Evolutionary conservation across 2,329 filamentous ascomycete genomes (phyloP).

Genomic region (Pseudocercospora musae): DNA sequence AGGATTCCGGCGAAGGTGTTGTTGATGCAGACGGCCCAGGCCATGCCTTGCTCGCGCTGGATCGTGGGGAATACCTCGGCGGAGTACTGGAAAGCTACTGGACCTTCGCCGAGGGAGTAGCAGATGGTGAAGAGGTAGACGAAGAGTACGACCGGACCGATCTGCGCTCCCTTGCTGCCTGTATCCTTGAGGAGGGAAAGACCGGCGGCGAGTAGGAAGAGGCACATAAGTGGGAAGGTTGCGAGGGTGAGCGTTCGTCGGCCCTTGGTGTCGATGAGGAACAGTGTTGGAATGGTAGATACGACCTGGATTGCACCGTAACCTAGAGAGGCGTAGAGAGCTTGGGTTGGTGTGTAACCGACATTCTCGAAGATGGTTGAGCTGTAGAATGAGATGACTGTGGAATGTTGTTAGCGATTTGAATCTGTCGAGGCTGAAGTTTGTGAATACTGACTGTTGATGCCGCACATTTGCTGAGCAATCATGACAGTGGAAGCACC

Average conservation of each 20-base stretch:
- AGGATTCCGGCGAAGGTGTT: conserved; percentile 44
- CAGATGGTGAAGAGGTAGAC: conserved; percentile 53
- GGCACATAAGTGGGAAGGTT: conserved; percentile 48
- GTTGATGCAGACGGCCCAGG: conserved; percentile 58
- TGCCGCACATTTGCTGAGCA: conserved; percentile 37
- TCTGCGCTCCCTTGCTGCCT: conserved; percentile 30
- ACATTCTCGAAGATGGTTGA: conserved; percentile 38
- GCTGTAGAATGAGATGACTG: conserved; percentile 39
- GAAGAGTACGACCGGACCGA: conserved; percentile 40
- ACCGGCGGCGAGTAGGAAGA: conserved; percentile 51
- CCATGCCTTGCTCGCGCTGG: conserved; percentile 43
- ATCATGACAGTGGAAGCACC: conserved; percentile 37
- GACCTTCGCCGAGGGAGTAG: conserved; percentile 47
- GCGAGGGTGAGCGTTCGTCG: conserved; percentile 39
- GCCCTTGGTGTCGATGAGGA: conserved; percentile 47
- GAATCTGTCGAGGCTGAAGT: too few relatives aligned
- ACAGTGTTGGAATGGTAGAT: conserved; percentile 45
- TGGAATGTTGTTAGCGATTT: conserved; percentile 6
- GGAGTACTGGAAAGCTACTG: conserved; percentile 42
- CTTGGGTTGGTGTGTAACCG: conserved; percentile 36
- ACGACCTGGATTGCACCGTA: conserved; percentile 47
- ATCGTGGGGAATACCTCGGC: conserved; percentile 48
- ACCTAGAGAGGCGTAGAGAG: conserved; percentile 42
- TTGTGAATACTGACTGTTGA: conserved; percentile 28
- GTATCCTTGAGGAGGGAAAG: conserved; percentile 38